Conservation (phyloP, 768 basidiomycete genomes). For the Coprinopsis sp. region DNA sequence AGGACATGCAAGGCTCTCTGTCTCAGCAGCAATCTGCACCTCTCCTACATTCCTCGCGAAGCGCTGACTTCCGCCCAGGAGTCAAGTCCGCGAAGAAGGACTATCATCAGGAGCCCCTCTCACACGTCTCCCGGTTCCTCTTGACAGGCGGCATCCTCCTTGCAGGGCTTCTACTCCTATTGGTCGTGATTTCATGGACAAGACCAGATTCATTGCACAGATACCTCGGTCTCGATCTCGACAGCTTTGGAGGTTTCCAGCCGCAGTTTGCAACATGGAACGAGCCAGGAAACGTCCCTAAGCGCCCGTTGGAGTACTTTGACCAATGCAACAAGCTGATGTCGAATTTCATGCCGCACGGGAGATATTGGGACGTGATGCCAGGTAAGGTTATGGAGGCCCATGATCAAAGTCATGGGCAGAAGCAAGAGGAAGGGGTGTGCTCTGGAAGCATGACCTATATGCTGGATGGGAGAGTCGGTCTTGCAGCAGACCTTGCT, state of each 20-base stretch:
- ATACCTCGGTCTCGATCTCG: neutral
- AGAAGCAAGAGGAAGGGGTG: slow-evolving; percentile 22
- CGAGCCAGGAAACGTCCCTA: slow-evolving; percentile 53
- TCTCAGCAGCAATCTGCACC: slow-evolving; percentile 42
- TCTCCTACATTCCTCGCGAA: slow-evolving; percentile 43
- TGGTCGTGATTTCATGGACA: slow-evolving; percentile 2
- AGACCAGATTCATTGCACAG: slow-evolving; percentile 1
- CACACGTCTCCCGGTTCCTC: slow-evolving; percentile 29
- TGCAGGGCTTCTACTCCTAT: slow-evolving; percentile 17
- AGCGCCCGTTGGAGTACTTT: slow-evolving; percentile 52
- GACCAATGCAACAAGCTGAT: slow-evolving; percentile 50
- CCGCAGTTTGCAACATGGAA: slow-evolving; percentile 39
- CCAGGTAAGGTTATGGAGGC: neutral
- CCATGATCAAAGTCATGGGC: slow-evolving; percentile 23
- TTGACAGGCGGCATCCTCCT: slow-evolving; percentile 42
- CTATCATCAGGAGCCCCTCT: slow-evolving; percentile 15
- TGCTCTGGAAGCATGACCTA: slow-evolving; percentile 70
- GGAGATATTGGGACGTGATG: slow-evolving; percentile 46
- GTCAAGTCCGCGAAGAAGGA: slow-evolving; percentile 25
- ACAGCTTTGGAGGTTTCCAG: neutral
- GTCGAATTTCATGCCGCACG: slow-evolving; percentile 42
- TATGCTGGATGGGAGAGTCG: slow-evolving; percentile 62
- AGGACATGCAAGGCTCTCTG: slow-evolving; percentile 24
- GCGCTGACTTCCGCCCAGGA: slow-evolving; percentile 33
- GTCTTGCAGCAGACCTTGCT: slow-evolving; percentile 61